Evolutionary conservation across 108 stramenopile species (phyloP).

Genomic region (Bacterosira constricta): DNA sequence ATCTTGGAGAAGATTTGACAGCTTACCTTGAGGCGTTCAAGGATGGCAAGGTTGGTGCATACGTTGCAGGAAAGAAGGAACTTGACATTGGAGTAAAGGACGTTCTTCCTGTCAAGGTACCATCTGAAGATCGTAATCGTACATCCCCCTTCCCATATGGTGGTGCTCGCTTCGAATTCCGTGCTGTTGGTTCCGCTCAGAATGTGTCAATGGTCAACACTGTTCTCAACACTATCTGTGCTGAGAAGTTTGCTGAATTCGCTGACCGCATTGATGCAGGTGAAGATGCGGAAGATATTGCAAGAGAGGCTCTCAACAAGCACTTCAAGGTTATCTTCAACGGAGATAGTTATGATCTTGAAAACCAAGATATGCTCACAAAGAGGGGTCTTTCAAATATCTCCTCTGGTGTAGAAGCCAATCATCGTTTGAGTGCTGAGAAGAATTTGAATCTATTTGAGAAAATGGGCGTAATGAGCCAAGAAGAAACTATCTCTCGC

Average conservation of each 20-base stretch:
- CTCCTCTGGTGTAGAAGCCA: slow-evolving; percentile 94
- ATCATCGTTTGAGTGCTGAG: slow-evolving; percentile 63
- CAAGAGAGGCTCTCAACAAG: slow-evolving; percentile 80
- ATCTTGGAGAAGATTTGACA: slow-evolving; percentile 93
- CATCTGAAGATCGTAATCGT: slow-evolving; percentile 96
- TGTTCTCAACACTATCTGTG: slow-evolving; percentile 91
- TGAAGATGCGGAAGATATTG: slow-evolving; percentile 64
- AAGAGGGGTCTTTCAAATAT: slow-evolving; percentile 91
- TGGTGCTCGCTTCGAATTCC: slow-evolving; percentile 96
- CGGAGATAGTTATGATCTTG: slow-evolving; percentile 91
- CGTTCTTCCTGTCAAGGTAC: slow-evolving; percentile 86
- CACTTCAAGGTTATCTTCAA: slow-evolving; percentile 95
- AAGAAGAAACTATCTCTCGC: slow-evolving; percentile 86
- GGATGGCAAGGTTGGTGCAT: slow-evolving; percentile 69
- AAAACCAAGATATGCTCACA: slow-evolving; percentile 82
- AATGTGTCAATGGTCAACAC: slow-evolving; percentile 95
- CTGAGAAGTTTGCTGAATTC: slow-evolving; percentile 90
- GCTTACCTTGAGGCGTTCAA: slow-evolving; percentile 82
- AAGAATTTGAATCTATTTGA: slow-evolving; percentile 93
- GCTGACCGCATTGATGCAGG: slow-evolving; percentile 90
- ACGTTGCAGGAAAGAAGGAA: slow-evolving; percentile 75
- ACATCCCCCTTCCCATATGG: slow-evolving; percentile 97
- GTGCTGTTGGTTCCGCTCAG: slow-evolving; percentile 95
- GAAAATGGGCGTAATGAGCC: slow-evolving; percentile 87
- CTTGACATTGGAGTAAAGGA: slow-evolving; percentile 81